Percentiles rank a stretch among this genome's conserved stretches.
Conservation (phyloP, 164 flowering plant species). For the Chimonanthus salicifolius region DNA sequence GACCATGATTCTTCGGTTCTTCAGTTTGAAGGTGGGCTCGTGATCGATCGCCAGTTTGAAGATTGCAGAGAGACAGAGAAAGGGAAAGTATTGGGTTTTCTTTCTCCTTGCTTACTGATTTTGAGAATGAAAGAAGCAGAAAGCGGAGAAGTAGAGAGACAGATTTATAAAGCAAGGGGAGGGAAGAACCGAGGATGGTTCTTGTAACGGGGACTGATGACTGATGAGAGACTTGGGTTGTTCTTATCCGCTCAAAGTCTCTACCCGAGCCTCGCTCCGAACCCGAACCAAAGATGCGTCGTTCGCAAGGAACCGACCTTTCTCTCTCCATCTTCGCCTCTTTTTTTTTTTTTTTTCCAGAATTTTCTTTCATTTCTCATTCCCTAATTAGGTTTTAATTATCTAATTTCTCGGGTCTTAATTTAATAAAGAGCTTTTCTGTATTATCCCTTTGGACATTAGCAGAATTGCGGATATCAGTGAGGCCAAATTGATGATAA, state of each 20-base stretch:
- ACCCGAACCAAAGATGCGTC: slow-evolving; percentile 40
- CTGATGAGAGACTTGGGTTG: slow-evolving; percentile 18
- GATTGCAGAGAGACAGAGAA: background rate
- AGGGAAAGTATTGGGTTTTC: background rate
- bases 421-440: too few relatives aligned
- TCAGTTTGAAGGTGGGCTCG: slow-evolving; percentile 53
- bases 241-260: slow-evolving; percentile 64
- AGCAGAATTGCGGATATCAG: too few relatives aligned
- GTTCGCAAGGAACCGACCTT: slow-evolving; percentile 49
- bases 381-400: too few relatives aligned
- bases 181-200: slow-evolving; percentile 29
- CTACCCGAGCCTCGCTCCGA: slow-evolving; percentile 40
- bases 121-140: slow-evolving; percentile 5
- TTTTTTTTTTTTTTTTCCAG: too few relatives aligned
- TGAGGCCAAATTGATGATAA: too few relatives aligned
- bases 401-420: too few relatives aligned
- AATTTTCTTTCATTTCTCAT: too few relatives aligned
- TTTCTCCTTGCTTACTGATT: background rate
- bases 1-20: slow-evolving; percentile 77
- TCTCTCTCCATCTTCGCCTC: background rate
- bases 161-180: slow-evolving; percentile 8
- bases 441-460: too few relatives aligned
- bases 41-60: slow-evolving; percentile 88
- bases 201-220: slow-evolving; percentile 16
- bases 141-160: background rate